These are phyloP conservation scores for Hanseniaspora meyeri DNA, from an alignment of 805 yeast species.

Conservation along the genomic window DNA sequence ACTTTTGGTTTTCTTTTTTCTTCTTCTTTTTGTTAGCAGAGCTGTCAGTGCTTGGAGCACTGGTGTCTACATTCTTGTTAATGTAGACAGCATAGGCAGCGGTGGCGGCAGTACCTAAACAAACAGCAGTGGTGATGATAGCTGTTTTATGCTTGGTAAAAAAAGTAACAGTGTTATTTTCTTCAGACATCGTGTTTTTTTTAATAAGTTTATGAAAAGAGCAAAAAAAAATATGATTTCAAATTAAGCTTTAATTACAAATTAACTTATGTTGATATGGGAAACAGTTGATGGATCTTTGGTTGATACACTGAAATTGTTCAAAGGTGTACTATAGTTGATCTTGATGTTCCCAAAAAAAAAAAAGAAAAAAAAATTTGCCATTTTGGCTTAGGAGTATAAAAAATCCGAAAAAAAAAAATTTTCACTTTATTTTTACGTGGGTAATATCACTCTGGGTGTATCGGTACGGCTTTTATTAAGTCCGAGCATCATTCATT, in stretches of 20 bases:
- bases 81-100: slow-evolving; percentile 38
- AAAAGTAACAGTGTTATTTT: slow-evolving; percentile 24
- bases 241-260: too few relatives aligned
- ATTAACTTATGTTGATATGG: too few relatives aligned
- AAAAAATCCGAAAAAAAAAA: too few relatives aligned
- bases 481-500: too few relatives aligned
- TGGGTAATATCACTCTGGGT: background rate
- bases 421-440: background rate
- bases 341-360: background rate
- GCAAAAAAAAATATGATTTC: background rate
- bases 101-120: slow-evolving; percentile 51
- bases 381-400: background rate
- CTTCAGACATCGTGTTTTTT: slow-evolving; percentile 20
- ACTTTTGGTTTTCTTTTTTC: slow-evolving; percentile 30
- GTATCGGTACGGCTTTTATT: too few relatives aligned
- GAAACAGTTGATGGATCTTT: background rate
- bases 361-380: too few relatives aligned
- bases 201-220: background rate
- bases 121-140: slow-evolving; percentile 49
- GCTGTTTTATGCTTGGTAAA: slow-evolving; percentile 43
- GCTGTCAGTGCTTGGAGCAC: slow-evolving; percentile 15
- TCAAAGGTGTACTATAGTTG: background rate
- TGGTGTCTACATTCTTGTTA: slow-evolving; percentile 10
- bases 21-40: slow-evolving; percentile 20
- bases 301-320: background rate